These are phyloP conservation scores for Aspergillus diversus DNA, from an alignment of 495 filamentous ascomycete species.

Conservation along the genomic window DNA sequence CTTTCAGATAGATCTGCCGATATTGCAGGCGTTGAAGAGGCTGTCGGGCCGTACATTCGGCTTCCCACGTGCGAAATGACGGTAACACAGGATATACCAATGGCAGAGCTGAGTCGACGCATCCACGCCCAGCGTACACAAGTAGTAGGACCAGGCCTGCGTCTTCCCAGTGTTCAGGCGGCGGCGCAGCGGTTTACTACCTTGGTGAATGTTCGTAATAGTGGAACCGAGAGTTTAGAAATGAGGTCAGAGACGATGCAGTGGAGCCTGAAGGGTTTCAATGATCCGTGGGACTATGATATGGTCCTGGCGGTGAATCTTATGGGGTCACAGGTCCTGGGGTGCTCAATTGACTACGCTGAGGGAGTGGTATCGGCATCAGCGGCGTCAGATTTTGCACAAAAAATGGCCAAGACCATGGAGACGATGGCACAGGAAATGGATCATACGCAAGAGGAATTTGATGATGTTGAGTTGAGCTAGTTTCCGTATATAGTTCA, in stretches of 20 bases:
- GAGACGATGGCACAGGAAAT: conserved; percentile 6
- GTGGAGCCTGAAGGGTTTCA: conserved; percentile 4
- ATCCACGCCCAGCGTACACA: conserved; percentile 12
- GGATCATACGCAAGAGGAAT: not conserved
- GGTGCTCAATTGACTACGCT: conserved; percentile 11
- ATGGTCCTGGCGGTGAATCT: conserved; percentile 16
- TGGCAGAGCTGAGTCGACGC: not conserved
- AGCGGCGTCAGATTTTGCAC: not conserved
- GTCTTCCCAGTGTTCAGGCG: conserved; percentile 5
- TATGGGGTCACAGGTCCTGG: conserved; percentile 1
- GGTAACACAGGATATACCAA: not conserved
- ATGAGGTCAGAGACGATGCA: not conserved
- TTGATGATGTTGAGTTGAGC: not conserved
- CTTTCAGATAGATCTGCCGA: conserved; percentile 7
- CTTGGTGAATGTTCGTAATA: conserved; percentile 16
- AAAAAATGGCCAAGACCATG: conserved; percentile 1
- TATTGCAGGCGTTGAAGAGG: conserved; percentile 4
- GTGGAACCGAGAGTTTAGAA: conserved; percentile 14
- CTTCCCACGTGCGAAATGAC: conserved; percentile 2
- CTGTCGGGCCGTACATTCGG: conserved; percentile 13
- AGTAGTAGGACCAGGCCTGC: not conserved
- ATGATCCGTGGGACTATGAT: conserved; percentile 18
- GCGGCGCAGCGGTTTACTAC: not conserved
- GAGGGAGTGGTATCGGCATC: conserved; percentile 5
- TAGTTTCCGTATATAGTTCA: not conserved